Conservation (phyloP, 352 stramenopile species). For the Phytophthora niederhauseri region DNA sequence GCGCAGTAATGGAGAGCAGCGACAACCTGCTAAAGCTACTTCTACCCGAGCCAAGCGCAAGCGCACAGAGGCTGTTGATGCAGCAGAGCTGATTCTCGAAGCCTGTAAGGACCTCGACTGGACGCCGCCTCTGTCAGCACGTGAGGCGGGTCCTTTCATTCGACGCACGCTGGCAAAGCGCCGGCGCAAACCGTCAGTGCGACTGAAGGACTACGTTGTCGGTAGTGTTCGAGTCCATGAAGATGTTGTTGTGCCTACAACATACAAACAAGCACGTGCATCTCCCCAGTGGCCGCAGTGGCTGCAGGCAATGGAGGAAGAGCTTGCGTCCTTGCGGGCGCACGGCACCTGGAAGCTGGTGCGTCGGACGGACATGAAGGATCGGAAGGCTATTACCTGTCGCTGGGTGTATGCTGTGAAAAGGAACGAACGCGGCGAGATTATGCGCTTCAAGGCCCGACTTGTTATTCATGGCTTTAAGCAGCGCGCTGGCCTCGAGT, state of each 20-base stretch:
- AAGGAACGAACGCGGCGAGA: not conserved
- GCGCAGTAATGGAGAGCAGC: too few relatives aligned
- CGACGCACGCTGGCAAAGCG: not conserved
- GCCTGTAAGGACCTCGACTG: not conserved
- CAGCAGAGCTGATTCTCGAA: not conserved
- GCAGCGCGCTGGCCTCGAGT: constrained; percentile 11
- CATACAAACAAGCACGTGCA: constrained; percentile 7
- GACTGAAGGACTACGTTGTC: constrained; percentile 1
- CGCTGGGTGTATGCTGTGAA: constrained; percentile 22
- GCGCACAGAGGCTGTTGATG: too few relatives aligned
- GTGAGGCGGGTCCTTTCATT: too few relatives aligned
- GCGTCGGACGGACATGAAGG: not conserved
- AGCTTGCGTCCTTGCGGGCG: not conserved
- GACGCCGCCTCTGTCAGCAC: not conserved
- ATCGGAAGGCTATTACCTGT: constrained; percentile 7
- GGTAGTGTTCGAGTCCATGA: not conserved
- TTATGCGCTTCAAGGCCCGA: constrained; percentile 15
- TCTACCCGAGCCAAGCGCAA: too few relatives aligned
- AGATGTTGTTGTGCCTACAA: constrained; percentile 1
- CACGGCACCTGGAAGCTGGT: constrained; percentile 4
- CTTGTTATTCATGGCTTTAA: constrained; percentile 20
- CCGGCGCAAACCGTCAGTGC: not conserved
- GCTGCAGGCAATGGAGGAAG: not conserved
- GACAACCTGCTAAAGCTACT: too few relatives aligned
- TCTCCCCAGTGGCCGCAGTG: not conserved